Evolutionary conservation across 108 stramenopile species (phyloP).

Genomic region (Aurantiochytrium sp.): DNA sequence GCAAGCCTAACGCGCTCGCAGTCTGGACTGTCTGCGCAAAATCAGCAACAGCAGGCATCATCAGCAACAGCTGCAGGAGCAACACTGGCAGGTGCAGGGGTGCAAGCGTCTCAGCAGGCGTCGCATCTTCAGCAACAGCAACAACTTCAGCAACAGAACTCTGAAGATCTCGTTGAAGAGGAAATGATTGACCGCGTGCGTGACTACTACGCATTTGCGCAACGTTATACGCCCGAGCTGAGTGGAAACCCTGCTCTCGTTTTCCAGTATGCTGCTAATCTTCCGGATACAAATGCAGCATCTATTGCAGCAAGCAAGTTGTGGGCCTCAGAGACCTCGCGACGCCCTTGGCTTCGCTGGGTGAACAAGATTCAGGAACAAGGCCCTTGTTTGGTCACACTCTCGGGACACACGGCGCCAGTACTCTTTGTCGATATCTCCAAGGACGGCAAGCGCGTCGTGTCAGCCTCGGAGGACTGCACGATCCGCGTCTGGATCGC

Average conservation of each 20-base stretch:
- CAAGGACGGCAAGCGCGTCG: background rate
- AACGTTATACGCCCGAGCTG: background rate
- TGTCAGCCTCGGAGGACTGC: background rate
- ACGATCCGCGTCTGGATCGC: slow-evolving; percentile 11
- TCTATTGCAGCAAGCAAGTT: background rate
- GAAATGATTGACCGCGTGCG: background rate
- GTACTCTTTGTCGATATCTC: background rate
- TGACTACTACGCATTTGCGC: background rate
- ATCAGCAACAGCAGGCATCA: no score
- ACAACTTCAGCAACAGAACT: background rate
- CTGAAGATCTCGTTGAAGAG: background rate
- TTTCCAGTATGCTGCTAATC: slow-evolving; percentile 1
- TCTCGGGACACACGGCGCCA: slow-evolving; percentile 5
- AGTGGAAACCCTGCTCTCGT: background rate
- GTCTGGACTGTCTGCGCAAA: no score
- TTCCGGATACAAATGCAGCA: background rate
- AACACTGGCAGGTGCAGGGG: no score
- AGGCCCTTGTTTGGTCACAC: background rate
- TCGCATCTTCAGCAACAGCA: background rate
- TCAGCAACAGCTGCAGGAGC: no score
- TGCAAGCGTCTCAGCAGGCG: no score
- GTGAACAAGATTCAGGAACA: background rate
- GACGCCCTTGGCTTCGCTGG: background rate
- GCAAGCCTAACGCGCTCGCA: no score
- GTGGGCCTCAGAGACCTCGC: background rate